A percentile compares a stretch with the other conserved stretches of the same genome.
phyloP scores from a whole-genome alignment of 148 eudicot species.

The Camellia japonica region DNA sequence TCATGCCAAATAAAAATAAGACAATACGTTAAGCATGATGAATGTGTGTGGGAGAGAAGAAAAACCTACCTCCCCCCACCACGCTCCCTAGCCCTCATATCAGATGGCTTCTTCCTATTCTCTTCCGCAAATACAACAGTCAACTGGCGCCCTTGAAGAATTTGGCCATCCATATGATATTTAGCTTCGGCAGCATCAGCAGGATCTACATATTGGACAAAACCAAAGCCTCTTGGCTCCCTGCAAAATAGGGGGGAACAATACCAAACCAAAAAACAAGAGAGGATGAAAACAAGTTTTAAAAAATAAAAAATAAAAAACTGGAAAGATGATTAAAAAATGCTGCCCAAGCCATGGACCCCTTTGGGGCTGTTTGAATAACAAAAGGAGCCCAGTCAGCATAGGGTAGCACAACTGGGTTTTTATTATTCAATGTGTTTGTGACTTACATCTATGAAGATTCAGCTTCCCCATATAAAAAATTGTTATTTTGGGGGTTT shows the following conservation, averaged over 20 bases:
- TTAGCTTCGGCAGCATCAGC: slow-evolving; percentile 95
- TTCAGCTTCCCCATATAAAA: background rate
- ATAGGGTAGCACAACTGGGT: background rate
- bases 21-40: background rate
- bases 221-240: slow-evolving; percentile 97
- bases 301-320: background rate
- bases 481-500: background rate
- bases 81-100: slow-evolving; percentile 72
- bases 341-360: background rate
- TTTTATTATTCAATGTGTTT: background rate
- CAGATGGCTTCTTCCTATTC: slow-evolving; percentile 85
- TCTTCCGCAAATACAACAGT: slow-evolving; percentile 98
- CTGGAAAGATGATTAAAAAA: background rate
- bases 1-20: background rate
- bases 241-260: slow-evolving; percentile 34
- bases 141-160: slow-evolving; percentile 73
- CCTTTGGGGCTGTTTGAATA: slow-evolving; percentile 17
- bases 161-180: slow-evolving; percentile 90
- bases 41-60: background rate
- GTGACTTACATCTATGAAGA: background rate
- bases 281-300: background rate
- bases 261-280: slow-evolving; percentile 20
- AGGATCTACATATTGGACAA: slow-evolving; percentile 89
- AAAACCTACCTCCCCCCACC: slow-evolving; percentile 28
- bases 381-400: background rate